phyloP scores from a whole-genome alignment of 768 basidiomycete species.

The Hydnomerulius pinastri region DNA sequence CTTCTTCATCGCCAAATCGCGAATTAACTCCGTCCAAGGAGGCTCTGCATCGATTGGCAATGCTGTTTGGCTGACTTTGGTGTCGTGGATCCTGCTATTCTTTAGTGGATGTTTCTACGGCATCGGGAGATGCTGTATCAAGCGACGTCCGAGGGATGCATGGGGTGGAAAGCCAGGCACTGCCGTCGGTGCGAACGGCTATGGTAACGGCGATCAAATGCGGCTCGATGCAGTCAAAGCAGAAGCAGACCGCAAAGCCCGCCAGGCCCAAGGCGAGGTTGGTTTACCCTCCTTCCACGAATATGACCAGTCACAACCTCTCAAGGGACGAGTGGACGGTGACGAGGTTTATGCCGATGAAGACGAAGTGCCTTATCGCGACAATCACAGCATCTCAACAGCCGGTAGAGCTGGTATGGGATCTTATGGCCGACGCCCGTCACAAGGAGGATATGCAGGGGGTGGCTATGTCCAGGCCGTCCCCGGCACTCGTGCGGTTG shows the following conservation, averaged over 20 bases:
- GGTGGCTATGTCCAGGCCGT: conserved; percentile 68
- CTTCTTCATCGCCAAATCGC: conserved; percentile 86
- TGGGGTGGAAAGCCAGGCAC: conserved; percentile 38
- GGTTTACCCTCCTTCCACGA: conserved; percentile 80
- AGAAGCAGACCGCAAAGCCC: conserved; percentile 80
- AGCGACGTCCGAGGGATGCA: conserved; percentile 47
- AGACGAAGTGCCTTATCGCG: conserved; percentile 35
- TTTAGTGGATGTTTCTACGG: conserved; percentile 89
- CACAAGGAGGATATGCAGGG: conserved; percentile 39
- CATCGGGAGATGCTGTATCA: conserved; percentile 83
- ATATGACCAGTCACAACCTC: conserved; percentile 58
- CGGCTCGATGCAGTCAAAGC: conserved; percentile 86
- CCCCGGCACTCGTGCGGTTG: conserved; percentile 67
- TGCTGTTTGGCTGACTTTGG: conserved; percentile 89
- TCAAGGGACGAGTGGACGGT: conserved; percentile 60
- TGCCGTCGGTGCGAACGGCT: conserved; percentile 30
- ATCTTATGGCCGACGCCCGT: conserved; percentile 33
- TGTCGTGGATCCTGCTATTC: conserved; percentile 83
- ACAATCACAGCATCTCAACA: conserved; percentile 27
- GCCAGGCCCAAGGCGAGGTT: conserved; percentile 56
- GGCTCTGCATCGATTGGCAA: conserved; percentile 83
- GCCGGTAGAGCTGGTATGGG: conserved; percentile 24
- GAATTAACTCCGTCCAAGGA: conserved; percentile 73
- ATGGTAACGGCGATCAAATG: conserved; percentile 56
- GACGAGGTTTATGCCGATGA: conserved; percentile 61